A percentile compares a stretch with the other conserved stretches of the same genome.
phyloP scores from a whole-genome alignment of 257 asterid species.

The Solanum gandarillasii region DNA sequence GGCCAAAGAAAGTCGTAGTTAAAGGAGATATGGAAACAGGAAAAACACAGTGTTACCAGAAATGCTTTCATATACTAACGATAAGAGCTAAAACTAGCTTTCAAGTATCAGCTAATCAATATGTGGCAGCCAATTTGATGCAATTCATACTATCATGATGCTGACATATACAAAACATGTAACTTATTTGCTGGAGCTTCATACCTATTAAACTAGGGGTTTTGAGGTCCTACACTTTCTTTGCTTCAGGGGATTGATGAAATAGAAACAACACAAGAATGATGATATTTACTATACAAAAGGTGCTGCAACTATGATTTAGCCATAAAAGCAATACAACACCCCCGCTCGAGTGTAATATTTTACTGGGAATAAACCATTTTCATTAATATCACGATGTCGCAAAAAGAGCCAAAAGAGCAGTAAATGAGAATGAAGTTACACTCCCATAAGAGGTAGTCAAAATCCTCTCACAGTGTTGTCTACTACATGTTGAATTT shows the following conservation, averaged over 20 bases:
- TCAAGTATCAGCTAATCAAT: background rate
- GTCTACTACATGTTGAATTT: background rate
- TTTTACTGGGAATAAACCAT: background rate
- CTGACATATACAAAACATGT: background rate
- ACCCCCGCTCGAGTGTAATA: background rate
- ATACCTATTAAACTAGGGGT: background rate
- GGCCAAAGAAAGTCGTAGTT: background rate
- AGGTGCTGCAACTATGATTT: background rate
- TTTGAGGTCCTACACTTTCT: background rate
- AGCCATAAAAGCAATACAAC: background rate
- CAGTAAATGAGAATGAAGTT: background rate
- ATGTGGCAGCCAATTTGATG: background rate
- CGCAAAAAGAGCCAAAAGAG: background rate
- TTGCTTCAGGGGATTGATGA: background rate
- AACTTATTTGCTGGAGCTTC: background rate
- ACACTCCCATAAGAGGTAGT: background rate
- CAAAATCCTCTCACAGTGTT: background rate
- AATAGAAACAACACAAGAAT: background rate
- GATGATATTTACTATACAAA: background rate
- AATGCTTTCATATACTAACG: background rate
- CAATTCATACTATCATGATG: background rate
- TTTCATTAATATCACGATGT: background rate
- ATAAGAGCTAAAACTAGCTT: background rate
- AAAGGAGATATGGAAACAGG: background rate
- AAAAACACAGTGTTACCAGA: background rate